Evolutionary conservation across 768 basidiomycete genomes (phyloP), one percentile per base, ranked within the genome.

Genomic region (Russula vinacea): DNA sequence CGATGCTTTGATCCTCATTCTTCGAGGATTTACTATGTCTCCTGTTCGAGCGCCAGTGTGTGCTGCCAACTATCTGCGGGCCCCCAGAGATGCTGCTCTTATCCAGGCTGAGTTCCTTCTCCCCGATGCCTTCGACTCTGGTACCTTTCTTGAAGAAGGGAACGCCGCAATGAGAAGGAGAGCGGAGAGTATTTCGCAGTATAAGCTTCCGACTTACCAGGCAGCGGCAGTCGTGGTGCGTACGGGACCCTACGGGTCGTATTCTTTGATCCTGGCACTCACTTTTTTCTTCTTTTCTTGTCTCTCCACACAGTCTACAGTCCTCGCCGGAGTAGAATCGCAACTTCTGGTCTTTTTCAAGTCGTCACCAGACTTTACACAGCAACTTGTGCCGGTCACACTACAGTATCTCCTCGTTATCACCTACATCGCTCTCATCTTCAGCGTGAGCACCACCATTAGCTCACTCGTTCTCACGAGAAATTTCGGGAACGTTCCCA

Each of bases 371-470:
- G 14, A 14, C 14, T 26, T 33, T 22, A 29, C 60, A 9, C 50
- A 62, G 37, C 14, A 50, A 50, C 24, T 22, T 9, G 5, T 17
- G 11, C 57, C 45, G 13, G 47, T 14, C 37, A 54, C 49, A 4
- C 26, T 66, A 17, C 26, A 54, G 32, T 55, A 26, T 19, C 65
- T 68, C 24, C 47, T 62, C 24, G 47, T 62, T 16, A 58, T 68
- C 63, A 56, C 67, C 49, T 68, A 68, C 57, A n/a, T 61, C 26
- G 44, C 67, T 5, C 58, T 68, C 16, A 44, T 68, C 60, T 66
- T 68, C 60, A 62, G 67, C 61, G 44, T 61, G 35, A 62, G 61
- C 53, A 35, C 60, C n/a, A 68, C 64, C 9, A 66, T 68, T 47
- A 62, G 44, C 53, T 68, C 67, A 14, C 58, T 66, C 32, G 47